Base-by-base conservation (phyloP, 1,284 basidiomycete genomes). In the Sporisorium iseilematis-ciliati region DNA sequence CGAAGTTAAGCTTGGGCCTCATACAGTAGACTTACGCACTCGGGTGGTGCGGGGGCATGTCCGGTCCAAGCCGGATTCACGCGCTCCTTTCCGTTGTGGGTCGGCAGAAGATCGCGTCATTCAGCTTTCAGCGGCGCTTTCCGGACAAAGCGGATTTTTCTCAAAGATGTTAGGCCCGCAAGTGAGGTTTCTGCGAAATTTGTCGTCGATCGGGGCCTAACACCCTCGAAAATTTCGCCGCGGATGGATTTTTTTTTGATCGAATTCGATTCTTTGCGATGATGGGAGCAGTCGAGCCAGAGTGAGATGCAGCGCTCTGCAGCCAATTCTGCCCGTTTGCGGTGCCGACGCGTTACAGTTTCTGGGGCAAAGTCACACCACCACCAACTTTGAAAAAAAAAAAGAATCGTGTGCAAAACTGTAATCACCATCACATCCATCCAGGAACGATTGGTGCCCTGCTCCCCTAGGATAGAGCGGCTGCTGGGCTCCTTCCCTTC, bases 341-440 rank as follows among this genome's bases (percentile, higher is more conserved):
- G 68, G 68, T 71, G 62, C 68, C 62, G 68, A 71, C 62, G 68
- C 69, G 63, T 62, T 72, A 66, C 61, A 73, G 70, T 73, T 73
- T 73, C 70, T 64, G 23, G 53, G 31, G 35, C 65, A 2, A 68
- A 49, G 70, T 73, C 70, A 73, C 70, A 73, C 70, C 70, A 67
- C 65, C 65, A 67, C 53, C 69, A 54, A 63, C 50, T 49, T 66
- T 63, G 41, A 33, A 31, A 26, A 35, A 23, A 12, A 14, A 29
- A 26, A 21, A 25, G 10, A 14, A 49, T 63, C 42, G 40, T 45
- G 45, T 40, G 45, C 56, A 68, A 58, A 65, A 69, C 62, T 65
- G 51, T 59, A 68, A 23, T 64, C 58, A 68, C 65, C 62, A 68
- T 60, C 61, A 64, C 57, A 42, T 52, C 55, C 54, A 57, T 51